phyloP scores from a whole-genome alignment of 768 basidiomycete genomes.

The Boletus tomentosulus region DNA sequence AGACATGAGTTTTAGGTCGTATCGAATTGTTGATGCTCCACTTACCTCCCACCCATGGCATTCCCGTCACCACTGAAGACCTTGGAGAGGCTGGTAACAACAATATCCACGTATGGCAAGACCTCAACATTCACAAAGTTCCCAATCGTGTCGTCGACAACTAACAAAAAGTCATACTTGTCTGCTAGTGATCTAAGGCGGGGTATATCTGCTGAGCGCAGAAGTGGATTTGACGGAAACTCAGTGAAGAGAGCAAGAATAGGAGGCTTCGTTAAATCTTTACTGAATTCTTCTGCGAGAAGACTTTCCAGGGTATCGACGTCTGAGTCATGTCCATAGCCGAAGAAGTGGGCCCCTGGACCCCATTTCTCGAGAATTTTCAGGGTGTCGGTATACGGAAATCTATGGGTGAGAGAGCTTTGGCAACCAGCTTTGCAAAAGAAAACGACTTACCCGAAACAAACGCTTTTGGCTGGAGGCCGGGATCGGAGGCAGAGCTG shows the following conservation, averaged over 20 bases:
- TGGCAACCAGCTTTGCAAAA: background rate
- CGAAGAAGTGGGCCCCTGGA: constrained; percentile 86
- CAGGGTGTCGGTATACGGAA: constrained; percentile 92
- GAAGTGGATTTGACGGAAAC: constrained; percentile 92
- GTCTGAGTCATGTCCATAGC: constrained; percentile 71
- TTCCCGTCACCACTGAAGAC: constrained; percentile 93
- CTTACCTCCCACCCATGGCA: constrained; percentile 96
- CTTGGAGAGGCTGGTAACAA: constrained; percentile 90
- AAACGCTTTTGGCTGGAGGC: constrained; percentile 75
- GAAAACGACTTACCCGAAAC: constrained; percentile 72
- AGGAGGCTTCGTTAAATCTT: constrained; percentile 46
- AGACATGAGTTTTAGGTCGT: background rate
- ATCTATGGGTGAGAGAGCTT: constrained; percentile 43
- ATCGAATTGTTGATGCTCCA: constrained; percentile 4
- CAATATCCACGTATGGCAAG: constrained; percentile 79
- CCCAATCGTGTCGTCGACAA: constrained; percentile 93
- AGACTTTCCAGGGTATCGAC: constrained; percentile 67
- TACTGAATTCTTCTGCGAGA: constrained; percentile 43
- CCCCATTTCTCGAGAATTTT: constrained; percentile 97
- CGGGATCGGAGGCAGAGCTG: constrained; percentile 52
- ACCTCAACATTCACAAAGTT: constrained; percentile 94
- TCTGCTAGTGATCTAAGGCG: constrained; percentile 78
- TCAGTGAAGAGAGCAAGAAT: constrained; percentile 85
- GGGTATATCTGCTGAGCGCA: constrained; percentile 77
- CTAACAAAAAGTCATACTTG: constrained; percentile 80